Percentiles rank a stretch among this genome's conserved stretches.
Conservation (phyloP, 306 rosid species). For the Abrus precatorius region DNA sequence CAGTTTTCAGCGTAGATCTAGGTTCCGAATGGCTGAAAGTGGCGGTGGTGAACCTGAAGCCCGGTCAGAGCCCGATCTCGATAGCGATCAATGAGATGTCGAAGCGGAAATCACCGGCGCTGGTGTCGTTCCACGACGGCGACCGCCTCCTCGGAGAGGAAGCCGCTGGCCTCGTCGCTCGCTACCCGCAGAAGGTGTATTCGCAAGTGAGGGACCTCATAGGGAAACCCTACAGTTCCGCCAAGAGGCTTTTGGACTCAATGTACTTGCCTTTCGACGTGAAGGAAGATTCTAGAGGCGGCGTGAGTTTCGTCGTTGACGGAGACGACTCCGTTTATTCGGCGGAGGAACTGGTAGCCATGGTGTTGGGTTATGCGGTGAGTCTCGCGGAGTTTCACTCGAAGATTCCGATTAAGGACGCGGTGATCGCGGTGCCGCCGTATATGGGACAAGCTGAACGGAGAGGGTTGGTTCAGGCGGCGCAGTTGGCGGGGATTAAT, state of each 20-base stretch:
- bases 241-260: constrained; percentile 66
- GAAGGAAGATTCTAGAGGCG: constrained; percentile 73
- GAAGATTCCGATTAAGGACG: constrained; percentile 80
- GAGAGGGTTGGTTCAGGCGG: constrained; percentile 80
- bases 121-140: constrained; percentile 85
- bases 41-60: constrained; percentile 93
- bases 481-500: constrained; percentile 83
- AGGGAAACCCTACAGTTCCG: constrained; percentile 70
- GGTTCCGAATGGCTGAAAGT: constrained; percentile 94
- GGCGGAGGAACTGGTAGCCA: constrained; percentile 84
- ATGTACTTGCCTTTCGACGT: constrained; percentile 77
- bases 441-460: constrained; percentile 95
- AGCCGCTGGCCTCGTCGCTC: constrained; percentile 88
- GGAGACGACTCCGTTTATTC: constrained; percentile 62
- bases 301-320: constrained; percentile 64
- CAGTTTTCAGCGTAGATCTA: constrained; percentile 95
- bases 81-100: constrained; percentile 97
- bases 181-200: constrained; percentile 87
- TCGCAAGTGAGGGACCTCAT: constrained; percentile 84
- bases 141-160: constrained; percentile 88
- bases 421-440: constrained; percentile 91
- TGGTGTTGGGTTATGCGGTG: constrained; percentile 77
- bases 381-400: constrained; percentile 89
- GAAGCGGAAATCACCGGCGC: constrained; percentile 86
- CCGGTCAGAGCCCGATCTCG: constrained; percentile 92